A percentile compares a stretch with the other conserved stretches of the same genome.
Conservation (phyloP, 1,139 yeast genomes). For the Diutina catenulata region DNA sequence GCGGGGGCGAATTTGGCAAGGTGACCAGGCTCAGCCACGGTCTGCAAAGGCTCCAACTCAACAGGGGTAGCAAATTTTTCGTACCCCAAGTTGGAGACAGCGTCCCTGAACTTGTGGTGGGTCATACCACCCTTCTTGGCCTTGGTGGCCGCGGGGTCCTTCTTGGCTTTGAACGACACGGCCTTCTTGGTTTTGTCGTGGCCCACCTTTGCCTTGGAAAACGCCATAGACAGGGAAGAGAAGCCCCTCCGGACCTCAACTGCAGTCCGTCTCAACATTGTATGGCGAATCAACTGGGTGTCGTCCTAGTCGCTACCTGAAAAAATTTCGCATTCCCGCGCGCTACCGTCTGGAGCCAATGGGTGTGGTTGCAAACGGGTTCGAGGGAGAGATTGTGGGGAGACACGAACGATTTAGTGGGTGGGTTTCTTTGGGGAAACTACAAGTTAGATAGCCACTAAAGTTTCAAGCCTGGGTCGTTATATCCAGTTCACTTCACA, state of each 20-base stretch:
- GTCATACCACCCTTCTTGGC: slow-evolving; percentile 33
- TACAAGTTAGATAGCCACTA: too few relatives aligned
- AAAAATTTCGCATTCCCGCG: too few relatives aligned
- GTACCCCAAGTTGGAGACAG: slow-evolving; percentile 24
- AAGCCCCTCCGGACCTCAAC: slow-evolving; percentile 2
- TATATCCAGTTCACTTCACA: too few relatives aligned
- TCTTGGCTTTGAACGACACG: slow-evolving; percentile 7
- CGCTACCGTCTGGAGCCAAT: too few relatives aligned
- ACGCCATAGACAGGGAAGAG: background rate
- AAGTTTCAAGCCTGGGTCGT: too few relatives aligned
- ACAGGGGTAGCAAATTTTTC: slow-evolving; percentile 20
- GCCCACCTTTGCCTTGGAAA: slow-evolving; percentile 1
- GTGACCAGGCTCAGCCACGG: slow-evolving; percentile 9
- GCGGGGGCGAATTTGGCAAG: slow-evolving; percentile 16
- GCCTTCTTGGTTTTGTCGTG: slow-evolving; percentile 12
- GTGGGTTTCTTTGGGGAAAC: too few relatives aligned
- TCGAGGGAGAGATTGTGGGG: too few relatives aligned
- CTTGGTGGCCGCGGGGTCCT: slow-evolving; percentile 10
- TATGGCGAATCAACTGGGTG: too few relatives aligned
- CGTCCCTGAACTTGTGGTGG: slow-evolving; percentile 28
- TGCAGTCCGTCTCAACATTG: slow-evolving; percentile 3
- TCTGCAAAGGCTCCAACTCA: slow-evolving; percentile 8
- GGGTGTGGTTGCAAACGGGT: too few relatives aligned
- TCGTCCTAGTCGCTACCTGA: too few relatives aligned
- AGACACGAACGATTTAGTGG: too few relatives aligned